Base-by-base conservation (phyloP, 345 rosid species). In the Lenwebbia sp. region DNA sequence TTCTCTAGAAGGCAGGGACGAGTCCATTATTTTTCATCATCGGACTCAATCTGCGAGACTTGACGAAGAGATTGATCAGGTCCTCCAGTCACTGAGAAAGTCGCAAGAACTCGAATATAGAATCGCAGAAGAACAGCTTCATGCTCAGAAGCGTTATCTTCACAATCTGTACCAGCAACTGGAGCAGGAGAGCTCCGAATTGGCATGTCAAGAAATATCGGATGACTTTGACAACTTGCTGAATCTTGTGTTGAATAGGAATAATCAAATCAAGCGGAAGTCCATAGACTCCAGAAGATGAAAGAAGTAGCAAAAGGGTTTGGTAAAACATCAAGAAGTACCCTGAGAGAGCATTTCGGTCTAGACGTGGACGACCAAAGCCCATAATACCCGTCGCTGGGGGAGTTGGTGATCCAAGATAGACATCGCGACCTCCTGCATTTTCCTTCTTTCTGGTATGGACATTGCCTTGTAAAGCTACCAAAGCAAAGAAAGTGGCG, bases 251-350 rank as follows among this genome's bases (percentile, higher is more conserved):
- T 86, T 87, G 88, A 83, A 83, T 78, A 91, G 93, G 89, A 87
- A 88, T 78, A 91, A 91, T 86, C 97, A 94, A 92, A 92, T 94
- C 85, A 92, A 90, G 86, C 88, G 70, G 98, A 94, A 90, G 85
- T 89, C 57, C 74, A 83, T 84, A 94, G 91, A 89, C 92, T 95
- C 81, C 89, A 89, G 88, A 91, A 93, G 82, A 96, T 96, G 98
- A 88, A 91, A 91, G 89, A 90, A 90, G 95, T 95, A 52, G 93
- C 94, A 86, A 92, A 87, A 6, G 98, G 96, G 78, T 94, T 95
- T 85, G 98, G 97, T 49, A 93, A 90, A 88, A 92, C 94, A 54
- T 86, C 97, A 33, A 93, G 89, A 83, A 84, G 82, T 65, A 88
- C 89, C 56, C 93, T 93, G 70, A 92, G 88, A 92, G 94, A 91